phyloP scores from a whole-genome alignment of 768 basidiomycete genomes.

The Pleurotus pulmonarius region DNA sequence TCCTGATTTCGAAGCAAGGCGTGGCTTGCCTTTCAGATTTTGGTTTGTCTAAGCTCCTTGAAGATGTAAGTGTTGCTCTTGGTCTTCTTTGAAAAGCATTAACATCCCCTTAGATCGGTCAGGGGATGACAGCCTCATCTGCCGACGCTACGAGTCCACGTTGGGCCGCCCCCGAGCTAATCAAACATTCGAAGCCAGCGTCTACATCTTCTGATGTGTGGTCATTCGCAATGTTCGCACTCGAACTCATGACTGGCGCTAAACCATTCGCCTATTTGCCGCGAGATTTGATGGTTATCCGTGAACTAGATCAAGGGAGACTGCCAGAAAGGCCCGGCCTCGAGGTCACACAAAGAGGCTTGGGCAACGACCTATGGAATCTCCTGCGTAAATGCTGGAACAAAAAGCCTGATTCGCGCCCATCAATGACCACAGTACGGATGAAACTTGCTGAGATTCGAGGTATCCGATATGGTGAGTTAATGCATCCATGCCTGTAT shows the following conservation, averaged over 20 bases:
- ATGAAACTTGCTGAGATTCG: conserved; percentile 18
- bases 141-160: conserved; percentile 24
- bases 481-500: not conserved
- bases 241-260: conserved; percentile 40
- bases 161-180: conserved; percentile 39
- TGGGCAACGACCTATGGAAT: conserved; percentile 38
- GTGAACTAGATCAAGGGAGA: conserved; percentile 25
- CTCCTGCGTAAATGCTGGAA: conserved; percentile 42
- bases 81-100: too few species aligned
- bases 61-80: conserved; percentile 25
- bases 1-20: conserved; percentile 36
- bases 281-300: conserved; percentile 26
- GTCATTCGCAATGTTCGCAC: conserved; percentile 45
- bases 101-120: conserved; percentile 20
- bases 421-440: conserved; percentile 32
- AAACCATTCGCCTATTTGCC: not conserved
- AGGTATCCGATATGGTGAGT: not conserved
- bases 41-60: conserved; percentile 35
- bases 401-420: conserved; percentile 32
- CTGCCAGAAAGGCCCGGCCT: conserved; percentile 34
- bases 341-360: conserved; percentile 19
- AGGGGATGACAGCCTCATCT: conserved; percentile 19
- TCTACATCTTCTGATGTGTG: conserved; percentile 42
- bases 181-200: conserved; percentile 22
- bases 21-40: conserved; percentile 42